phyloP scores from a whole-genome alignment of 202 grass and related monocot genomes.

The Panicum hallii region DNA sequence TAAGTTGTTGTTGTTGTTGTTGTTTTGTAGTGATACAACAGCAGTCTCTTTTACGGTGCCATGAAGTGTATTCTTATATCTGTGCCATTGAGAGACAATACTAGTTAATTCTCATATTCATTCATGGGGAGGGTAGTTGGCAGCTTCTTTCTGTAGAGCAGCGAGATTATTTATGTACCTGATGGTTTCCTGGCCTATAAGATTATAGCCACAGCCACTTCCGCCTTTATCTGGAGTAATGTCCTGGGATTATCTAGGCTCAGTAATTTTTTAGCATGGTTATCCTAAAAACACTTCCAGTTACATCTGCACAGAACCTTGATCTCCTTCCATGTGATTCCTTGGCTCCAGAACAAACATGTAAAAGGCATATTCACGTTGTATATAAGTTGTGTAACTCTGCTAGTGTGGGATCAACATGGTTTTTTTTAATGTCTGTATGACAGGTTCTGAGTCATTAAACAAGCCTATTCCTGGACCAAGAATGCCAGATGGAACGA shows the following conservation, averaged over 20 bases:
- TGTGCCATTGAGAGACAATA: neutral
- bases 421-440: slow-evolving; percentile 9
- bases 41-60: neutral
- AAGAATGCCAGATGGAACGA: slow-evolving; percentile 89
- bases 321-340: neutral
- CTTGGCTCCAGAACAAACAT: slow-evolving; percentile 7
- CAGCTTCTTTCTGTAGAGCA: neutral
- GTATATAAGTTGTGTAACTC: neutral
- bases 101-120: slow-evolving; percentile 29
- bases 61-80: slow-evolving; percentile 17
- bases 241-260: neutral
- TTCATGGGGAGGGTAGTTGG: neutral
- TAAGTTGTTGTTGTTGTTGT: too few species aligned
- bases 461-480: slow-evolving; percentile 82
- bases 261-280: neutral
- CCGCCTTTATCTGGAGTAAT: slow-evolving; percentile 10
- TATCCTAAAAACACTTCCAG: neutral
- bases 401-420: neutral
- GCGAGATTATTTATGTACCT: neutral
- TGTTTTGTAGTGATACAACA: neutral
- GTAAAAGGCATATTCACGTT: neutral
- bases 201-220: slow-evolving; percentile 1
- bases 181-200: neutral
- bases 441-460: slow-evolving; percentile 49
- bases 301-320: neutral